Evolutionary conservation across 1,284 basidiomycete genomes (phyloP), one percentile per base, ranked within the genome.

Genomic region (Puccinia sorghi): DNA sequence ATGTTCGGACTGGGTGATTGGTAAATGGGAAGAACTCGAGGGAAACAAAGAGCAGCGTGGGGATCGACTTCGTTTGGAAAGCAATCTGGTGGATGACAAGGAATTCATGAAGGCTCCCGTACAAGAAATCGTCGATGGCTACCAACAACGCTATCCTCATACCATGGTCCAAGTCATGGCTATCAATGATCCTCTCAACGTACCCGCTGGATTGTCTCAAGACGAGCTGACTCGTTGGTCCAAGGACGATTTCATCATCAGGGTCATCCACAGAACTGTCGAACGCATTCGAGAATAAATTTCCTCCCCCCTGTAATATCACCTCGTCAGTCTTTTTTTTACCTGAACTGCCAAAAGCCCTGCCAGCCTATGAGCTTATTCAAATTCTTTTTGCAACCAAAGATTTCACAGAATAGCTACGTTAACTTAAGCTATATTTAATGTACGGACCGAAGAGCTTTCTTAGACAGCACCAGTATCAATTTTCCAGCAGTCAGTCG

Each of bases 1-100:
- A 77, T 77, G 74, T 37, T 77, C 64, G 27, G 72, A 73, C 25
- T 52, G 11, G 39, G 72, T 73, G 39, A 73, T 63, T n/a, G 41
- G 43, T 15, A 61, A 61, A 50, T 63, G 57, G 72, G 57, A 73
- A 32, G 59, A 73, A 13, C n/a, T 61, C 1, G 43, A 61, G 22
- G 56, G 57, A 2, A 59, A 73, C 15, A 32, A 7, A 22, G 43
- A 11, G 37, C n/a, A 12, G 27, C 25, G 59, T 5, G 43, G 17
- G 9, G 37, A 48, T 25, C 41, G 27, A 7, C 57, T 72, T 37
- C 39, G 39, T 13, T n/a, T 69, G 25, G 66, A 69, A 32, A 22
- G 48, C 13, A 52, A 8, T 32, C 27, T 54, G 25, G 50, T 54
- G 27, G 70, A 72, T 12, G 37, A 54, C 27, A 63, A 75, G 37